phyloP scores from a whole-genome alignment of 2,329 filamentous ascomycete genomes.

The Coniochaeta sp. region DNA sequence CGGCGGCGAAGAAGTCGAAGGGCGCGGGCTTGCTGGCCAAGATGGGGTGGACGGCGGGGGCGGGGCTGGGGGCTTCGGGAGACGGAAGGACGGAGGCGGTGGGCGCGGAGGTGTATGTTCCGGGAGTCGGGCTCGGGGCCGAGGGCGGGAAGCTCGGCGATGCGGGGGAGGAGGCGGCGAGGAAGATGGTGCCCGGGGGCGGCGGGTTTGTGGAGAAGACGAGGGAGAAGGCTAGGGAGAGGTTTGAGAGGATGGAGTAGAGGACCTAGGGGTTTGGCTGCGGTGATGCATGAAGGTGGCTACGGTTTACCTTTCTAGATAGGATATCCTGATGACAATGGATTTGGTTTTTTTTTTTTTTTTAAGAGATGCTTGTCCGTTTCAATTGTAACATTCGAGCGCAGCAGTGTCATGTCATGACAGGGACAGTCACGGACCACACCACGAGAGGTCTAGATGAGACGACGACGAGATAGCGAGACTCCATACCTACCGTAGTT shows the following conservation, averaged over 20 bases:
- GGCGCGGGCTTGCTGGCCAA: slow-evolving; percentile 62
- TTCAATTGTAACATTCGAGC: neutral
- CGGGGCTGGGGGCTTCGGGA: slow-evolving; percentile 56
- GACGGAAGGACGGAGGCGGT: slow-evolving; percentile 58
- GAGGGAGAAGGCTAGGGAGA: slow-evolving; percentile 58
- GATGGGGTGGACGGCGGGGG: slow-evolving; percentile 63
- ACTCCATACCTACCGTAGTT: too few relatives aligned
- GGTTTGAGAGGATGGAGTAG: slow-evolving; percentile 50
- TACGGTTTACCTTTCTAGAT: too few relatives aligned
- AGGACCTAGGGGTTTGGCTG: too few relatives aligned
- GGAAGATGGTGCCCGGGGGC: slow-evolving; percentile 51
- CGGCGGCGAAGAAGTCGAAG: slow-evolving; percentile 43
- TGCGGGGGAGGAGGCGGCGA: slow-evolving; percentile 55
- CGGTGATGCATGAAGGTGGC: too few relatives aligned
- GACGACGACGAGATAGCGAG: too few relatives aligned
- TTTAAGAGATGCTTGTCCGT: neutral
- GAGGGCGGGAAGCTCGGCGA: slow-evolving; percentile 64
- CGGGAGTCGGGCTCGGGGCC: slow-evolving; percentile 63
- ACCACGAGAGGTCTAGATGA: too few relatives aligned
- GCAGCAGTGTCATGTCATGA: too few relatives aligned
- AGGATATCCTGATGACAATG: neutral
- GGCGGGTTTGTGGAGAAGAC: slow-evolving; percentile 57
- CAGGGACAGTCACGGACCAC: too few relatives aligned
- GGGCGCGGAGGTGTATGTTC: slow-evolving; percentile 55
- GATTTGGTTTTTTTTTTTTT: too few relatives aligned